Conservation (phyloP, 2,329 filamentous ascomycete species). For the Periconia sp. region DNA sequence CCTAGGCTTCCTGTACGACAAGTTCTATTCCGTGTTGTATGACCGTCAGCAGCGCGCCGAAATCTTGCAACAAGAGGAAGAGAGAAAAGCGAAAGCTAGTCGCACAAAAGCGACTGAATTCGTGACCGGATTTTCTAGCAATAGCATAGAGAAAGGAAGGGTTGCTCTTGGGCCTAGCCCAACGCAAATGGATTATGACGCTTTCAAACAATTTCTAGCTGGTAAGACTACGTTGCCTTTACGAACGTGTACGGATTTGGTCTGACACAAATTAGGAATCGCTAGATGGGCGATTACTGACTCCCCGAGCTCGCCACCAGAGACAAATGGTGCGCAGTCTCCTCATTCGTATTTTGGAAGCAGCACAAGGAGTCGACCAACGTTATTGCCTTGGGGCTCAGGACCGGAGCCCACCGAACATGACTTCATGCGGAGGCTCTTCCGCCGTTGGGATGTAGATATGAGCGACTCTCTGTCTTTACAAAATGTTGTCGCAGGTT, state of each 20-base stretch:
- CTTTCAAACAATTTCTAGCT: conserved; percentile 91
- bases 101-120: conserved; percentile 59
- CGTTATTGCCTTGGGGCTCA: conserved; percentile 62
- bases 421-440: conserved; percentile 89
- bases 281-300: conserved; percentile 94
- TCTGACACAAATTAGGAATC: conserved; percentile 60
- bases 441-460: conserved; percentile 85
- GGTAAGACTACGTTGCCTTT: conserved; percentile 35
- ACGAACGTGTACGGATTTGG: background rate
- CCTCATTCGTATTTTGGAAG: conserved; percentile 65
- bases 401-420: conserved; percentile 82
- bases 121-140: conserved; percentile 54
- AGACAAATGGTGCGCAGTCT: conserved; percentile 56
- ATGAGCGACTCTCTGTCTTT: conserved; percentile 78
- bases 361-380: conserved; percentile 47
- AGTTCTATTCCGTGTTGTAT: conserved; percentile 91
- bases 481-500: conserved; percentile 88
- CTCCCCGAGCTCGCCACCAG: conserved; percentile 69
- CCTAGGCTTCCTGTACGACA: conserved; percentile 87
- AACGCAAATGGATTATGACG: conserved; percentile 95
- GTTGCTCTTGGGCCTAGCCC: conserved; percentile 89
- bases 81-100: conserved; percentile 73
- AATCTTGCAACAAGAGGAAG: conserved; percentile 68
- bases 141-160: conserved; percentile 77
- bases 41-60: conserved; percentile 85